Conservation (phyloP, 2,329 filamentous ascomycete genomes). For the Atkinsonella hypoxylon region DNA sequence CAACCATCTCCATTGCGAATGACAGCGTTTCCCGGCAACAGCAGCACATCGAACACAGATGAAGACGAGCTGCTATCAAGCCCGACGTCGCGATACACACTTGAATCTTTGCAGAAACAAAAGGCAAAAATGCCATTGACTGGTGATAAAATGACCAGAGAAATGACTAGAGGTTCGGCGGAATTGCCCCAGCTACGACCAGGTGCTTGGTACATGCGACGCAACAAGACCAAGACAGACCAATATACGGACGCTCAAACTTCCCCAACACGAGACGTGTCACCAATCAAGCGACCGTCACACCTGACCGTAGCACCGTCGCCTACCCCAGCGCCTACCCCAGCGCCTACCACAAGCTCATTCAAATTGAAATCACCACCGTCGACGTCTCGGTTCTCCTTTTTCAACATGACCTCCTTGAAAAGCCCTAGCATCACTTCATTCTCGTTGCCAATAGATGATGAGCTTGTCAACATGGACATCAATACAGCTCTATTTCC, state of each 20-base stretch:
- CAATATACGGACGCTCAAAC: background rate
- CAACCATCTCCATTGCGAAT: slow-evolving; percentile 2
- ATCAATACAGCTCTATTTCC: slow-evolving; percentile 44
- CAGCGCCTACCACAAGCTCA: background rate
- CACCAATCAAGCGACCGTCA: slow-evolving; percentile 5
- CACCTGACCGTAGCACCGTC: background rate
- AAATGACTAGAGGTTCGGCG: slow-evolving; percentile 8
- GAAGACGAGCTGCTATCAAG: background rate
- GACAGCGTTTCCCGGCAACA: background rate
- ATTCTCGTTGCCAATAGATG: slow-evolving; percentile 23
- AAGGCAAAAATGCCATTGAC: slow-evolving; percentile 19
- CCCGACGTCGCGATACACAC: slow-evolving; percentile 14
- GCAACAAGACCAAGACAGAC: slow-evolving; percentile 6
- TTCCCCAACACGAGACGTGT: background rate
- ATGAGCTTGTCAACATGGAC: slow-evolving; percentile 44
- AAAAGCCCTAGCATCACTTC: slow-evolving; percentile 16
- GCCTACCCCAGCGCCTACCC: background rate
- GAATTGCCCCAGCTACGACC: slow-evolving; percentile 8
- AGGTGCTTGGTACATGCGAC: slow-evolving; percentile 15
- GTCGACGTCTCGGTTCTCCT: slow-evolving; percentile 27
- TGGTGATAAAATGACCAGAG: slow-evolving; percentile 15
- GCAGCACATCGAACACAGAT: background rate
- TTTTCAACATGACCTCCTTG: slow-evolving; percentile 32
- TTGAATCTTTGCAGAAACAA: slow-evolving; percentile 1
- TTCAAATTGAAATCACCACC: slow-evolving; percentile 9